phyloP scores from a whole-genome alignment of 495 filamentous ascomycete genomes.

The Staphylotrichum longicolle region DNA sequence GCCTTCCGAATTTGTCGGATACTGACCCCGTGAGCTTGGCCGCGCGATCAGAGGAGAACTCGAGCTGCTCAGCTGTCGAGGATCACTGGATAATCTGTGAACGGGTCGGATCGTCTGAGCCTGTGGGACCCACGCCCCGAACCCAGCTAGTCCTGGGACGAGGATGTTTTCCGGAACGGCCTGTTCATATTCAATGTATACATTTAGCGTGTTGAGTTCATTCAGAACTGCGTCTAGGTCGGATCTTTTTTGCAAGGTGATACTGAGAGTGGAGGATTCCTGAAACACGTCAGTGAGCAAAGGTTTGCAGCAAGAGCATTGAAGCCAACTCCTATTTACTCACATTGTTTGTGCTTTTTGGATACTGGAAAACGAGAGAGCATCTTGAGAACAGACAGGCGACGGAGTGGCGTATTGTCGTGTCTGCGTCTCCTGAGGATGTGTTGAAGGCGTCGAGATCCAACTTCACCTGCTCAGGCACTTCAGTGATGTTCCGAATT shows the following conservation, averaged over 20 bases:
- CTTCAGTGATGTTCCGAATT: not conserved
- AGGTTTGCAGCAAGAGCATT: no score
- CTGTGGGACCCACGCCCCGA: not conserved
- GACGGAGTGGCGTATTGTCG: constrained; percentile 12
- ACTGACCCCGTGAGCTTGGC: constrained; percentile 7
- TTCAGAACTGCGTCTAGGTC: constrained; percentile 22
- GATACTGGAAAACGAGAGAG: constrained; percentile 27
- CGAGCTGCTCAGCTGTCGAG: constrained; percentile 3
- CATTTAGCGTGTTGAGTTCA: constrained; percentile 18
- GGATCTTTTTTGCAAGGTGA: constrained; percentile 19
- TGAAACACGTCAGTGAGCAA: constrained; percentile 1
- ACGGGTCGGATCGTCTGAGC: not conserved
- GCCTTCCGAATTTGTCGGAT: not conserved
- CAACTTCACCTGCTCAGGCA: constrained; percentile 21
- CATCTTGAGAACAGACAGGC: constrained; percentile 9
- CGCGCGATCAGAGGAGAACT: constrained; percentile 1
- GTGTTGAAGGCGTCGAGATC: constrained; percentile 23
- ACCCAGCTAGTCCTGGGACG: not conserved
- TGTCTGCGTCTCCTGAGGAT: constrained; percentile 2
- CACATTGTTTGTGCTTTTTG: constrained; percentile 13
- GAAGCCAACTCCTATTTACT: not conserved
- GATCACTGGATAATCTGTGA: not conserved
- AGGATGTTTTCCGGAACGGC: not conserved
- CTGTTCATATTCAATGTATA: constrained; percentile 13
- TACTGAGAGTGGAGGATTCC: constrained; percentile 13